A percentile compares a stretch with the other conserved stretches of the same genome.
phyloP scores from a whole-genome alignment of 116 monocot species.

The Thalassia testudinum region DNA sequence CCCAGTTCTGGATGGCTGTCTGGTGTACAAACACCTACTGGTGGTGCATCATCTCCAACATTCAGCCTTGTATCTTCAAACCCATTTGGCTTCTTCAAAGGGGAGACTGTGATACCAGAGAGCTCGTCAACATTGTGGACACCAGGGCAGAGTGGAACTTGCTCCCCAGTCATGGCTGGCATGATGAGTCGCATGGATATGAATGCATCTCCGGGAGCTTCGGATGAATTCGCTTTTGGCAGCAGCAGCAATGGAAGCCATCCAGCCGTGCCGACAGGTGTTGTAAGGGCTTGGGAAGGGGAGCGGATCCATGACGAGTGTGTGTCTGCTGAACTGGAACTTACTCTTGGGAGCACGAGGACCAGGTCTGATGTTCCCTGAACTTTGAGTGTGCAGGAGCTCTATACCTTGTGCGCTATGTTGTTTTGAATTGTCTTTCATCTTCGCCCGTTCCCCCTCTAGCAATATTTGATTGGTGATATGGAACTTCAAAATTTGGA shows the following conservation, averaged over 20 bases:
- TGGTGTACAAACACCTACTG: slow-evolving; percentile 17
- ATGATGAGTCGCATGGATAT: slow-evolving; percentile 13
- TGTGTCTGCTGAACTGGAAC: slow-evolving; percentile 58
- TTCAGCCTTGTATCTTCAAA: slow-evolving; percentile 66
- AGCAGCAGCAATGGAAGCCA: slow-evolving; percentile 21
- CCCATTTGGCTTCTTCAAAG: slow-evolving; percentile 39
- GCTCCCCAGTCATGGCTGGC: slow-evolving; percentile 36
- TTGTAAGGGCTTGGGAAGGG: slow-evolving; percentile 78
- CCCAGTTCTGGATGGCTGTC: slow-evolving; percentile 29
- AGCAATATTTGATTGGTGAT: too few species aligned
- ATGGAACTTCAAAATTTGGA: too few species aligned
- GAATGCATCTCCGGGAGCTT: slow-evolving; percentile 26
- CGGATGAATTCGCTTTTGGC: slow-evolving; percentile 71
- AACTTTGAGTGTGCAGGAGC: not conserved
- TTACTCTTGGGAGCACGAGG: slow-evolving; percentile 65
- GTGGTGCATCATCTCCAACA: slow-evolving; percentile 45
- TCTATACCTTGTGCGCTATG: too few species aligned
- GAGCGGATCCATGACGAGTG: slow-evolving; percentile 79
- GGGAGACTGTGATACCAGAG: slow-evolving; percentile 15
- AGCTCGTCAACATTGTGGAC: slow-evolving; percentile 64
- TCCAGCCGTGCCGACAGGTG: slow-evolving; percentile 2
- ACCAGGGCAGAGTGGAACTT: slow-evolving; percentile 67
- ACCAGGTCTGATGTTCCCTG: slow-evolving; percentile 19
- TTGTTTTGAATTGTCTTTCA: too few species aligned
- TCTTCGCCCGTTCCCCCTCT: too few species aligned